These are phyloP conservation scores for Raddia distichophylla DNA, from an alignment of 176 grass and related monocot genomes.

Conservation along the genomic window DNA sequence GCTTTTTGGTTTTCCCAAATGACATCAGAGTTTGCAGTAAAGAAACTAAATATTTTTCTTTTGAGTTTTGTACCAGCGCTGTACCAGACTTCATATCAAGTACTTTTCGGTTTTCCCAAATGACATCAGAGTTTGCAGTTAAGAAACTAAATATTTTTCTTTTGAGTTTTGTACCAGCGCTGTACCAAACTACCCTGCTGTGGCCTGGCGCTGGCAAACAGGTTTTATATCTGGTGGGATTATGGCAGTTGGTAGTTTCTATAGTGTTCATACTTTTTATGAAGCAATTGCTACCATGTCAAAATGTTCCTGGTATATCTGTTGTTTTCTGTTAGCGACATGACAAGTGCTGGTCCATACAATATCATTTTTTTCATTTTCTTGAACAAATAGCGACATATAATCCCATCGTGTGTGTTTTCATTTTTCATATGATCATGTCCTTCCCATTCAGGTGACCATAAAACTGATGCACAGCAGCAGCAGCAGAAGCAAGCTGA, in stretches of 20 bases:
- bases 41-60: background rate
- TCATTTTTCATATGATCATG: background rate
- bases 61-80: background rate
- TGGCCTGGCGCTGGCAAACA: background rate
- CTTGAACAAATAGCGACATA: constrained; percentile 22
- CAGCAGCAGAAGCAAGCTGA: constrained; percentile 45
- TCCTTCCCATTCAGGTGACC: constrained; percentile 32
- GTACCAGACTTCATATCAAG: background rate
- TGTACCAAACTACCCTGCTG: background rate
- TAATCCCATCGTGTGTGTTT: background rate
- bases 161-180: background rate
- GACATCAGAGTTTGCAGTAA: constrained; percentile 1
- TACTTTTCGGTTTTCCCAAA: background rate
- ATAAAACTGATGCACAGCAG: constrained; percentile 40
- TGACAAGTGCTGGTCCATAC: background rate
- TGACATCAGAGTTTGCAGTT: background rate
- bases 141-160: background rate
- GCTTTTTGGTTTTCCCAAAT: background rate
- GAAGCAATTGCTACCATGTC: background rate
- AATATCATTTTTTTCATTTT: background rate
- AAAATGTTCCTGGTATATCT: background rate
- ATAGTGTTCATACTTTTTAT: background rate
- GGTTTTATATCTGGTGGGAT: background rate
- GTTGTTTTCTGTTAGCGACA: background rate
- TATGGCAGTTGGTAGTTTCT: background rate